phyloP scores from a whole-genome alignment of 1,284 basidiomycete species.

The Grifola frondosa region DNA sequence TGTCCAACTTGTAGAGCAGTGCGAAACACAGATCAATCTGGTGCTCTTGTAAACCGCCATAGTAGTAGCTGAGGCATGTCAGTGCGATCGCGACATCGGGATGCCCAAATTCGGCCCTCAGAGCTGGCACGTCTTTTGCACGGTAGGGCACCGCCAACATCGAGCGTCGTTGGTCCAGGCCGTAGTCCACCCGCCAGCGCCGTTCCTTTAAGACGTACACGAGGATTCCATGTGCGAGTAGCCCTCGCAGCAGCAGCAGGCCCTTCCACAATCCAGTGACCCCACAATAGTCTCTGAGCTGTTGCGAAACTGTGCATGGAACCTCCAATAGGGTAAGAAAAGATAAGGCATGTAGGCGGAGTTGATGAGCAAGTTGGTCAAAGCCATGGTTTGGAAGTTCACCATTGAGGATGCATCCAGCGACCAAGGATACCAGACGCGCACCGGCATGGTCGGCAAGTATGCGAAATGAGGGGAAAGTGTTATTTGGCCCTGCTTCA shows the following conservation, averaged over 20 bases:
- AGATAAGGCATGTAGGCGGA: too few relatives aligned
- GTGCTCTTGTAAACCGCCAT: conserved; percentile 42
- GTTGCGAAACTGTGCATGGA: too few relatives aligned
- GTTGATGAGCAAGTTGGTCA: too few relatives aligned
- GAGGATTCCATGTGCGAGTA: too few relatives aligned
- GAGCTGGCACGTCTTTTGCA: conserved; percentile 51
- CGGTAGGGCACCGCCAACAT: conserved; percentile 53
- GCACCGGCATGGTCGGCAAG: too few relatives aligned
- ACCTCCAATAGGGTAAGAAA: too few relatives aligned
- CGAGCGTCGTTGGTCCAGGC: conserved; percentile 43
- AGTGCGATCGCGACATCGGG: conserved; percentile 49
- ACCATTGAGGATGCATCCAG: too few relatives aligned
- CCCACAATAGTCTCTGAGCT: conserved; percentile 13
- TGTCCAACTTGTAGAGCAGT: conserved; percentile 42
- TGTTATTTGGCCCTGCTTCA: too few relatives aligned
- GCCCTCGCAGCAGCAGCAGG: conserved; percentile 40
- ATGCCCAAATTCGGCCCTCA: conserved; percentile 54
- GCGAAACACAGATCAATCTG: conserved; percentile 43
- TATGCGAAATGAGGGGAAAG: too few relatives aligned
- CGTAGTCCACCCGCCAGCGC: conserved; percentile 56
- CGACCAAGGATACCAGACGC: too few relatives aligned
- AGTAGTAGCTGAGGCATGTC: conserved; percentile 55
- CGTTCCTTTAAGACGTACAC: conserved; percentile 40
- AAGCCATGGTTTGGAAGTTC: too few relatives aligned
- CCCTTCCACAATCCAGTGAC: conserved; percentile 27